phyloP scores from a whole-genome alignment of 768 basidiomycete genomes.

The Mycena rosella region DNA sequence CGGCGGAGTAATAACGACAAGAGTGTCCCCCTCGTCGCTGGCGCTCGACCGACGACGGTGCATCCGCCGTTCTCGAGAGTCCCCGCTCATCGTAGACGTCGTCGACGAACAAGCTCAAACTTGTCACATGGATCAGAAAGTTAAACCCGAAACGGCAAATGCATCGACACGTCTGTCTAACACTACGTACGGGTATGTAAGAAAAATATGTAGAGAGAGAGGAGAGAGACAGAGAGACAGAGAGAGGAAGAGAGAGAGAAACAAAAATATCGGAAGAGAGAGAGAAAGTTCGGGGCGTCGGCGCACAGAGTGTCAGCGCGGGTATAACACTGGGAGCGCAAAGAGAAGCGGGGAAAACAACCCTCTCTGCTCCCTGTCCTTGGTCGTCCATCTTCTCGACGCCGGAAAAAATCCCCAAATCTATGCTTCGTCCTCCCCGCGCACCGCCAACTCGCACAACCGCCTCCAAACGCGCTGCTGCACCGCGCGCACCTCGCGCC shows the following conservation, averaged over 20 bases:
- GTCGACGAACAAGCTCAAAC: not conserved
- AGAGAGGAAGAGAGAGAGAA: not conserved
- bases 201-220: too few relatives aligned
- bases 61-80: conserved; percentile 14
- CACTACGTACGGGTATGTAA: too few relatives aligned
- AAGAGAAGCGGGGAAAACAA: not conserved
- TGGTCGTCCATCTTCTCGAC: conserved; percentile 6
- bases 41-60: conserved; percentile 34
- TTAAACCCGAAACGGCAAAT: too few relatives aligned
- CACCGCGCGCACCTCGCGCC: not conserved
- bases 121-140: not conserved
- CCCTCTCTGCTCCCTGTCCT: conserved; percentile 25
- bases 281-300: conserved; percentile 10
- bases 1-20: conserved; percentile 42
- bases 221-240: too few relatives aligned
- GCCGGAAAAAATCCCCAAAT: not conserved
- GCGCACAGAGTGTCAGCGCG: conserved; percentile 20
- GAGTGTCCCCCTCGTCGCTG: conserved; percentile 28
- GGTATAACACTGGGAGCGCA: conserved; percentile 7
- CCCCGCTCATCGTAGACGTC: conserved; percentile 21
- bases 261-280: not conserved
- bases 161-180: too few relatives aligned
- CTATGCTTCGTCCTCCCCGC: not conserved
- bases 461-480: conserved; percentile 1
- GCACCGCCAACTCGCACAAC: not conserved